Evolutionary conservation across 1,284 basidiomycete genomes (phyloP).

Genomic region (Ganoderma lingzhi): DNA sequence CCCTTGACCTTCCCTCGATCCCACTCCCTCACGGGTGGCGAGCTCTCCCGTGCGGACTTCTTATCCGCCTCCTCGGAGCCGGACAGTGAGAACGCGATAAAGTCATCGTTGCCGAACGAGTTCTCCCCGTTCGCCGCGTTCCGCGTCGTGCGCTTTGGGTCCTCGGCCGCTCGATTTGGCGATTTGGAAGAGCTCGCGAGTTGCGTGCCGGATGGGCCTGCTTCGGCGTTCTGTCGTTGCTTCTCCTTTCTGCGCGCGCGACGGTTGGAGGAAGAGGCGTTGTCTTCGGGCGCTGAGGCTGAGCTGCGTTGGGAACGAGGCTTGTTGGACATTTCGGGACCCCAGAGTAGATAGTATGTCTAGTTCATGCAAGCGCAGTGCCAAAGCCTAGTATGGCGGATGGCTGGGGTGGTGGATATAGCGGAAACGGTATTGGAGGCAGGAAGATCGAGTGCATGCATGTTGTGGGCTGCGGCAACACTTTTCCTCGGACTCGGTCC

Average conservation of each 20-base stretch:
- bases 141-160: background rate
- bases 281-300: conserved; percentile 20
- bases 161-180: background rate
- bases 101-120: conserved; percentile 58
- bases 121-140: conserved; percentile 2
- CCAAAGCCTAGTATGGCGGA: background rate
- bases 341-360: background rate
- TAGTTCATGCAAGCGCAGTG: background rate
- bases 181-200: background rate
- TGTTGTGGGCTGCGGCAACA: background rate
- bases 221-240: conserved; percentile 28
- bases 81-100: conserved; percentile 60
- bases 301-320: conserved; percentile 25
- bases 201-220: conserved; percentile 29
- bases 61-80: conserved; percentile 48
- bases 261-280: conserved; percentile 25
- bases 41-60: conserved; percentile 39
- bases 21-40: conserved; percentile 50
- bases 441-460: background rate
- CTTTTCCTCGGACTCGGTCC: background rate
- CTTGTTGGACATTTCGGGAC: conserved; percentile 22
- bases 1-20: conserved; percentile 47
- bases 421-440: background rate
- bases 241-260: conserved; percentile 35
- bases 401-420: background rate